Conservation (phyloP, 495 filamentous ascomycete genomes). For the Pyrenula aspistea region DNA sequence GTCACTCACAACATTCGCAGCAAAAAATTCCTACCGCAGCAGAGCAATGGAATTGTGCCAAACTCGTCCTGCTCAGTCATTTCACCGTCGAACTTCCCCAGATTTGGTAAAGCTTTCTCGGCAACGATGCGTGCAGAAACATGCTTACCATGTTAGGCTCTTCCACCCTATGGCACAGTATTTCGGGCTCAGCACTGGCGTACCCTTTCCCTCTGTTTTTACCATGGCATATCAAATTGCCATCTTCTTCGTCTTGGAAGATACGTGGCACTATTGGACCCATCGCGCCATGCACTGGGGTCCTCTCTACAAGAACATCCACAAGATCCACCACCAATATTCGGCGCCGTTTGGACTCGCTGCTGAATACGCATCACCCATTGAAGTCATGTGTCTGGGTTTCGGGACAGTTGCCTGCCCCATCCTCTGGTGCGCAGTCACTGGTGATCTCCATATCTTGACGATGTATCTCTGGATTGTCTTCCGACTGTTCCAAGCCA, state of each 20-base stretch:
- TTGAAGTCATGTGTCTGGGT: constrained; percentile 97
- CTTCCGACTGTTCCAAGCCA: constrained; percentile 87
- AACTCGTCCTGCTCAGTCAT: constrained; percentile 80
- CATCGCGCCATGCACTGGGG: constrained; percentile 95
- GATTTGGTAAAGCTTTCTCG: constrained; percentile 55
- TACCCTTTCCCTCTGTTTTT: constrained; percentile 75
- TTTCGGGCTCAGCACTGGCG: constrained; percentile 75
- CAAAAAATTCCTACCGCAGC: constrained; percentile 78
- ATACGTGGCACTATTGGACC: constrained; percentile 97
- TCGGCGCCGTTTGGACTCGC: constrained; percentile 93
- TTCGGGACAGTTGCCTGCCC: constrained; percentile 75
- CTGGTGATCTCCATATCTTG: constrained; percentile 78
- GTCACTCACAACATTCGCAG: constrained; percentile 25
- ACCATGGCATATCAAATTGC: constrained; percentile 88
- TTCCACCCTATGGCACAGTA: constrained; percentile 97
- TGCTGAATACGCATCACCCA: constrained; percentile 94
- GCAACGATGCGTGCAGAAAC: background rate
- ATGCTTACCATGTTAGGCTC: constrained; percentile 34
- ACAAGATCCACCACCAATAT: constrained; percentile 99
- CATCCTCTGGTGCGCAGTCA: constrained; percentile 75
- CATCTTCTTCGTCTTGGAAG: constrained; percentile 91
- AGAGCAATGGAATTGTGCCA: constrained; percentile 92
- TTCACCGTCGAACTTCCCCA: constrained; percentile 96
- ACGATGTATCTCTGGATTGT: constrained; percentile 99
- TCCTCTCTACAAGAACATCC: constrained; percentile 82